Evolutionary conservation across 2,329 filamentous ascomycete genomes (phyloP).

Genomic region (Aureobasidium subglaciale): DNA sequence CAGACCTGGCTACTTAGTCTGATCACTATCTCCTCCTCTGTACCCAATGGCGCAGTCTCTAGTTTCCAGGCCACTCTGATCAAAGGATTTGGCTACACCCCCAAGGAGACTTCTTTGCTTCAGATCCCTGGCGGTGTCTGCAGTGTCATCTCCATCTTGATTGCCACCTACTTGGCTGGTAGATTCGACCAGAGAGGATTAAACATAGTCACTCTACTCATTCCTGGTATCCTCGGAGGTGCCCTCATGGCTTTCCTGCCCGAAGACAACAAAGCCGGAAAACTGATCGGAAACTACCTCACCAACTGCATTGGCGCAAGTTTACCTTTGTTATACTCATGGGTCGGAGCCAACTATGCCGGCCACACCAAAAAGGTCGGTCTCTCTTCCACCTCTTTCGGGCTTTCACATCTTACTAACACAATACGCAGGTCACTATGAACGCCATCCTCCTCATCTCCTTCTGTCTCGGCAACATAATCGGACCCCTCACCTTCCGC

Average conservation of each 20-base stretch:
- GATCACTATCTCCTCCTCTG: constrained; percentile 27
- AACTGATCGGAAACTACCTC: constrained; percentile 34
- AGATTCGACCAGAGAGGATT: constrained; percentile 25
- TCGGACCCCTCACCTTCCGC: constrained; percentile 35
- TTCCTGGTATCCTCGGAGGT: constrained; percentile 25
- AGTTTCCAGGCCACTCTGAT: constrained; percentile 31
- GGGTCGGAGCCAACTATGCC: constrained; percentile 47
- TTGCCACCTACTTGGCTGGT: constrained; percentile 23
- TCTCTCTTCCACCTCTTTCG: neutral
- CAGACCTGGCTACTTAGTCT: constrained; percentile 39
- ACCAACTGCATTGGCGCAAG: constrained; percentile 33
- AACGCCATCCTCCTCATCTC: constrained; percentile 49
- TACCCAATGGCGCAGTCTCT: constrained; percentile 38
- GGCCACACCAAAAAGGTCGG: constrained; percentile 57
- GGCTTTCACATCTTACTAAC: neutral
- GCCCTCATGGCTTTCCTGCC: constrained; percentile 27
- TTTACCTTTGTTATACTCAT: constrained; percentile 33
- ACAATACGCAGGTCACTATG: constrained; percentile 51
- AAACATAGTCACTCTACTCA: constrained; percentile 23
- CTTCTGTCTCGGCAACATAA: constrained; percentile 35
- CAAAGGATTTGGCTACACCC: constrained; percentile 26
- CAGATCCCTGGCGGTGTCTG: constrained; percentile 54
- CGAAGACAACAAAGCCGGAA: constrained; percentile 38
- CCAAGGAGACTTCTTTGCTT: constrained; percentile 26
- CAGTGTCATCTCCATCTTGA: constrained; percentile 33